A percentile compares a stretch with the other conserved stretches of the same genome.
Evolutionary conservation across 2,329 filamentous ascomycete genomes (phyloP).

Genomic region (Epichloe amarillans): DNA sequence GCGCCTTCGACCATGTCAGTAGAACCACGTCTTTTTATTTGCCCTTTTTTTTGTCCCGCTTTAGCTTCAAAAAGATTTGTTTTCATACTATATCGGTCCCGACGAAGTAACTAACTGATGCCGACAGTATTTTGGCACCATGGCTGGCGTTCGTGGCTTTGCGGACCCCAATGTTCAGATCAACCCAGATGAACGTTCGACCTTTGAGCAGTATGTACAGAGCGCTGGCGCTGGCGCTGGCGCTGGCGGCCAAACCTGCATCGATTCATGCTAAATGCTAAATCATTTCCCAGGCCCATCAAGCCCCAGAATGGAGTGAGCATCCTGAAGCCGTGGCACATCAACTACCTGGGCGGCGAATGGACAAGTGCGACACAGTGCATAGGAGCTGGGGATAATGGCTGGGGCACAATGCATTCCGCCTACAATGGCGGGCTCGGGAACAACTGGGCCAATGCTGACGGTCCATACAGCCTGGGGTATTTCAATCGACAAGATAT

Average conservation of each 20-base stretch:
- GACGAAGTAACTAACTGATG: not conserved
- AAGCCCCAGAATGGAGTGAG: conserved; percentile 23
- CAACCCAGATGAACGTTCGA: conserved; percentile 23
- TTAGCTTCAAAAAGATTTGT: too few species aligned
- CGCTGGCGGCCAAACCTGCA: not conserved
- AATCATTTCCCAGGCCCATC: not conserved
- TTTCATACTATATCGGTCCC: not conserved
- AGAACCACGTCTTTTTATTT: not conserved
- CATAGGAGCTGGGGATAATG: conserved; percentile 36
- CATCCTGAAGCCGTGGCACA: conserved; percentile 34
- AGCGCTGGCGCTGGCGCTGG: not conserved
- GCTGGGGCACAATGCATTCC: conserved; percentile 36
- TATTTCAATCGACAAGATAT: conserved; percentile 37
- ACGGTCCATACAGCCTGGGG: conserved; percentile 22
- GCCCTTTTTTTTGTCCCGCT: too few species aligned
- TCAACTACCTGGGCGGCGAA: conserved; percentile 36
- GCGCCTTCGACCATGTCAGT: conserved; percentile 20
- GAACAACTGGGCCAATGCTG: conserved; percentile 31
- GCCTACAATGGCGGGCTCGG: conserved; percentile 36
- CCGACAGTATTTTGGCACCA: conserved; percentile 38
- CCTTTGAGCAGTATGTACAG: conserved; percentile 35
- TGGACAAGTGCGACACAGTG: conserved; percentile 36
- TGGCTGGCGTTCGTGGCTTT: conserved; percentile 41
- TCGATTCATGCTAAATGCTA: not conserved
- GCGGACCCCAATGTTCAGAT: conserved; percentile 26